Percentiles rank a stretch among this genome's conserved stretches.
Conservation (phyloP, 163 green algal genomes). For the Volvox carteri region DNA sequence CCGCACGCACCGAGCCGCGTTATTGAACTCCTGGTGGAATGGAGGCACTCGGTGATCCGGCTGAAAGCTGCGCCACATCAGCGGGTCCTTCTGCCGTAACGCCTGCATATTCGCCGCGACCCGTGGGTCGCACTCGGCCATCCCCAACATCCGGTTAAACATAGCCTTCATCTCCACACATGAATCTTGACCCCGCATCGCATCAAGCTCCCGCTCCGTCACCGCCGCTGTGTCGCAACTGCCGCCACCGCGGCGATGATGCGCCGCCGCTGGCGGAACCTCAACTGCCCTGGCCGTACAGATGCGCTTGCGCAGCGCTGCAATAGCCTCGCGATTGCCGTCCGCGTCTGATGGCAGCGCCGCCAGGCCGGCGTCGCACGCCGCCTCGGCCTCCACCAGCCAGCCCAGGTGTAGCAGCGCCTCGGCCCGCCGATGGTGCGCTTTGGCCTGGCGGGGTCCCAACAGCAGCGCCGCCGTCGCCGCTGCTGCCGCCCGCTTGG, state of each 20-base stretch:
- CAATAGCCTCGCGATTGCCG: not conserved
- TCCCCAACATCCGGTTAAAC: not conserved
- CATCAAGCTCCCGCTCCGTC: slow-evolving; percentile 11
- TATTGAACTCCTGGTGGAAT: slow-evolving; percentile 51
- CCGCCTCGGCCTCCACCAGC: slow-evolving; percentile 24
- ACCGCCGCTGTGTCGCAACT: not conserved
- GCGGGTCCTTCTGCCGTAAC: slow-evolving; percentile 25
- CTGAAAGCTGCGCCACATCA: slow-evolving; percentile 1
- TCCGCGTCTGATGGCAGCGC: not conserved
- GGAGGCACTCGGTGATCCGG: slow-evolving; percentile 34
- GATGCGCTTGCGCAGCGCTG: slow-evolving; percentile 50
- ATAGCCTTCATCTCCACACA: not conserved
- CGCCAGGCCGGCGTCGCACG: not conserved
- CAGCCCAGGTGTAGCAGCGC: slow-evolving; percentile 58
- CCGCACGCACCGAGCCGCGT: slow-evolving; percentile 48
- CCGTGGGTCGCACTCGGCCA: not conserved
- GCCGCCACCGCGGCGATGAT: not conserved
- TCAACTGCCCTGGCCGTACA: not conserved
- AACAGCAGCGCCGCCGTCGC: not conserved
- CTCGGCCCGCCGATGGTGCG: slow-evolving; percentile 10
- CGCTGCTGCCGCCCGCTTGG: not conserved
- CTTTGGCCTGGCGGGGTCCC: slow-evolving; percentile 15
- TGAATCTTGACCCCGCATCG: not conserved
- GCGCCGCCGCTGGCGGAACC: not conserved
- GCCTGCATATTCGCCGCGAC: not conserved